Evolutionary conservation across 1,284 basidiomycete species (phyloP).

Genomic region (Sanghuangporus sanghuang): DNA sequence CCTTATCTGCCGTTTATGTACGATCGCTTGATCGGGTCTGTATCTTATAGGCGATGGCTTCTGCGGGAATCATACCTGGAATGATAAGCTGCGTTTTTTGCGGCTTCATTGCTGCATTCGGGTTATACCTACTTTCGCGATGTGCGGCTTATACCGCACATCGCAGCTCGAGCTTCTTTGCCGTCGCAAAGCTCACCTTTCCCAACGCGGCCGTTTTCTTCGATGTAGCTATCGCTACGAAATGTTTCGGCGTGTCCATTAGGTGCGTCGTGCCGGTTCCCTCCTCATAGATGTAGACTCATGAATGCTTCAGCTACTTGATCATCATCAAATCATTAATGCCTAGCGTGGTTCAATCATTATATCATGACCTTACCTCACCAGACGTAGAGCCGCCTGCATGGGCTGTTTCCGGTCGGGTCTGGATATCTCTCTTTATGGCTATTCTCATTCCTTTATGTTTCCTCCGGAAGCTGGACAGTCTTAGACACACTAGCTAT

Average conservation of each 20-base stretch:
- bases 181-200: conserved; percentile 81
- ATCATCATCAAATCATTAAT: conserved; percentile 94
- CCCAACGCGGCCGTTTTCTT: conserved; percentile 81
- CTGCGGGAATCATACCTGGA: conserved; percentile 82
- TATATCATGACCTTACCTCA: conserved; percentile 74
- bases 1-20: neutral
- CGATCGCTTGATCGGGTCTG: neutral
- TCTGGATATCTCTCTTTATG: conserved; percentile 85
- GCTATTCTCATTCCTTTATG: conserved; percentile 82
- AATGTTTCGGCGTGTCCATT: conserved; percentile 95
- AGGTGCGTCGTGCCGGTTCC: conserved; percentile 45
- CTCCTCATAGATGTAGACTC: neutral
- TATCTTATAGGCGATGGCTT: conserved; percentile 71
- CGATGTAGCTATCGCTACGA: conserved; percentile 92
- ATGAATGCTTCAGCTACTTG: conserved; percentile 56
- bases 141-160: conserved; percentile 80
- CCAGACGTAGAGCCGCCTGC: conserved; percentile 58
- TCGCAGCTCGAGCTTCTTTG: conserved; percentile 82
- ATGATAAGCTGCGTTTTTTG: conserved; percentile 87
- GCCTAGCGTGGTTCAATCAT: conserved; percentile 86
- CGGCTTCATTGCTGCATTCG: conserved; percentile 76
- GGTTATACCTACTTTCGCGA: conserved; percentile 84
- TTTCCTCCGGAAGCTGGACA: conserved; percentile 83
- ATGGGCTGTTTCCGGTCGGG: conserved; percentile 72
- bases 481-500: conserved; percentile 79